These are phyloP conservation scores for Spencermartinsiella europaea DNA, from an alignment of 805 yeast species.

Conservation along the genomic window DNA sequence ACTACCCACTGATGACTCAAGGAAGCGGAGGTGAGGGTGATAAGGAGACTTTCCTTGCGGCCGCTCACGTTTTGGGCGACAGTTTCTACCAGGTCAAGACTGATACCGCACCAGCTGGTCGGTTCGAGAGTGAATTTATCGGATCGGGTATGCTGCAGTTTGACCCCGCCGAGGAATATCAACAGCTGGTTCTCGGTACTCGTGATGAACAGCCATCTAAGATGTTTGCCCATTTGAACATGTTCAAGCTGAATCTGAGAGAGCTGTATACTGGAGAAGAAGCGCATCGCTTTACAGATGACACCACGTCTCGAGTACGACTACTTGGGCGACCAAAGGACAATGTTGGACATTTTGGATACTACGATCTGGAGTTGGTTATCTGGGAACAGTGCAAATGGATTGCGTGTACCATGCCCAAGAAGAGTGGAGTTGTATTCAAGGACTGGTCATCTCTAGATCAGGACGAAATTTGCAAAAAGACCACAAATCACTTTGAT, in stretches of 20 bases:
- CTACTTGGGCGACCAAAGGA: conserved; percentile 46
- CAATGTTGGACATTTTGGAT: conserved; percentile 7
- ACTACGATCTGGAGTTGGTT: conserved; percentile 18
- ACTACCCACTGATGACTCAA: conserved; percentile 55
- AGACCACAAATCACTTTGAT: conserved; percentile 7
- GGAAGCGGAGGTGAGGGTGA: conserved; percentile 77
- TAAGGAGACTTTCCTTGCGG: conserved; percentile 71
- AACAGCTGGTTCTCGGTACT: conserved; percentile 13
- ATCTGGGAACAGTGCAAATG: conserved; percentile 21
- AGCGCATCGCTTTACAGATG: conserved; percentile 36
- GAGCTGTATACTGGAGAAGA: conserved; percentile 35
- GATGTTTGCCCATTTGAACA: conserved; percentile 60
- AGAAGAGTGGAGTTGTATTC: conserved; percentile 5
- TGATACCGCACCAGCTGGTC: conserved; percentile 36
- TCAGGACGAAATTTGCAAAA: conserved; percentile 7
- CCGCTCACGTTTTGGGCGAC: conserved; percentile 57
- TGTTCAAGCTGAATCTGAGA: conserved; percentile 64
- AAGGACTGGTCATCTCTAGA: conserved; percentile 17
- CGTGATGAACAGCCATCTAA: conserved; percentile 8
- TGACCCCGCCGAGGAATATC: conserved; percentile 60
- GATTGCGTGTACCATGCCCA: conserved; percentile 20
- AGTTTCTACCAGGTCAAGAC: conserved; percentile 50
- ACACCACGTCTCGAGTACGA: conserved; percentile 45
- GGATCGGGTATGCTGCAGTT: conserved; percentile 78
- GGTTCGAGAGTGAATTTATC: conserved; percentile 34